phyloP scores from a whole-genome alignment of 1,284 basidiomycete genomes.

The Rhodotorula mucilaginosa region DNA sequence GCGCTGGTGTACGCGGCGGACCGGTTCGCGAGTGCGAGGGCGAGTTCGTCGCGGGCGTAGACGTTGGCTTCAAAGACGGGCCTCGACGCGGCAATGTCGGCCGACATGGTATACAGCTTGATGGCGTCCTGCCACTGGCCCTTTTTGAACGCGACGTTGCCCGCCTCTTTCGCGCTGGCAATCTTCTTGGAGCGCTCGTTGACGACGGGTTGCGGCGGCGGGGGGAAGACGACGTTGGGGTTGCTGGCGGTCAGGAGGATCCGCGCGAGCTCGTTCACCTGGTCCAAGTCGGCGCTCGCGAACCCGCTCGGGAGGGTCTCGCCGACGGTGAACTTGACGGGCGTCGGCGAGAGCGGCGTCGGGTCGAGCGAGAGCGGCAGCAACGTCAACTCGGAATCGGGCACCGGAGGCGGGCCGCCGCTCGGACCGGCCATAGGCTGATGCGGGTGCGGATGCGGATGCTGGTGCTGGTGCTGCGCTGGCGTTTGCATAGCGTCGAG shows the following conservation, averaged over 20 bases:
- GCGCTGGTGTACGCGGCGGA: conserved; percentile 78
- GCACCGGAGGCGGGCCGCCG: neutral
- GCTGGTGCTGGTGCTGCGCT: too few species aligned
- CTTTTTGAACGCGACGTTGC: conserved; percentile 79
- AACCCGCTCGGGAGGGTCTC: conserved; percentile 12
- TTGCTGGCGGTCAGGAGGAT: conserved; percentile 35
- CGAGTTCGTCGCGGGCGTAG: conserved; percentile 82
- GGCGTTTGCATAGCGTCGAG: neutral
- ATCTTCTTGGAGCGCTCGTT: conserved; percentile 71
- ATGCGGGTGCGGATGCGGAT: neutral
- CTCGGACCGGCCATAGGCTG: neutral
- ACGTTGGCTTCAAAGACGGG: conserved; percentile 85
- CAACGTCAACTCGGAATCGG: conserved; percentile 24
- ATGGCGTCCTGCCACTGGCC: conserved; percentile 74
- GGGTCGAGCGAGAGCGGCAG: conserved; percentile 29
- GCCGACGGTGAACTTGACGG: conserved; percentile 13
- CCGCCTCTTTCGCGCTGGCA: conserved; percentile 78
- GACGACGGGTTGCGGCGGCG: conserved; percentile 74
- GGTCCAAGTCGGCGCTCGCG: conserved; percentile 19
- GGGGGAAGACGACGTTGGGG: conserved; percentile 38
- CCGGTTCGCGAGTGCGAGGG: conserved; percentile 83
- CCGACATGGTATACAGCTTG: conserved; percentile 77
- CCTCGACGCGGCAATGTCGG: conserved; percentile 74
- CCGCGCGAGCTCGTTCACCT: conserved; percentile 34
- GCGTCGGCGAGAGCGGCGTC: conserved; percentile 15